These are phyloP conservation scores for Xerocomellus amylosporus DNA, from an alignment of 768 basidiomycete genomes.

Conservation along the genomic window DNA sequence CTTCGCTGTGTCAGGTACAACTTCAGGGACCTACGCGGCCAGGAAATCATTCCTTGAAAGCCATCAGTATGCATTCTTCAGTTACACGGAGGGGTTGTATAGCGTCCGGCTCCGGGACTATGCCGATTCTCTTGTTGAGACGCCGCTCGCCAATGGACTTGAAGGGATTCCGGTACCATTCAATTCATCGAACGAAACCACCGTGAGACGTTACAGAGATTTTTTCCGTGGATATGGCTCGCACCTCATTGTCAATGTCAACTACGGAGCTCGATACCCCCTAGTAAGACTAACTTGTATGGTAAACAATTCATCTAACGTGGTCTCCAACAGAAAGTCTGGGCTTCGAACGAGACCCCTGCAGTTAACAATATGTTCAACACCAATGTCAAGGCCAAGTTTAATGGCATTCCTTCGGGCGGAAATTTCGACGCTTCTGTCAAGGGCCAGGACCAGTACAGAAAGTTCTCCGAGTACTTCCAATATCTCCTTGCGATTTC, in stretches of 20 bases:
- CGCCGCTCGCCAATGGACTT: neutral
- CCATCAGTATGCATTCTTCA: slow-evolving; percentile 7
- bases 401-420: neutral
- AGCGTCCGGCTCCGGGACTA: neutral
- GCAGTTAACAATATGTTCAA: neutral
- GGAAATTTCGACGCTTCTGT: neutral
- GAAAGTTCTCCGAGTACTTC: neutral
- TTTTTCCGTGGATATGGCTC: neutral
- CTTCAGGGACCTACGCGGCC: neutral
- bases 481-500: neutral
- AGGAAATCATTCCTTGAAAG: slow-evolving; percentile 1
- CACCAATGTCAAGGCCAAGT: neutral
- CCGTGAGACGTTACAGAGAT: neutral
- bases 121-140: neutral
- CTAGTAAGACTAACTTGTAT: neutral
- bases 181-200: neutral
- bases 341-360: neutral
- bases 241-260: neutral
- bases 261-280: neutral
- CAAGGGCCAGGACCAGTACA: neutral
- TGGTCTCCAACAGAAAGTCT: neutral
- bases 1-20: slow-evolving; percentile 2
- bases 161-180: neutral
- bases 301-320: neutral
- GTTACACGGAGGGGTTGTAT: neutral